These are phyloP conservation scores for Trichophyton simii DNA, from an alignment of 2,329 filamentous ascomycete genomes.

Conservation along the genomic window DNA sequence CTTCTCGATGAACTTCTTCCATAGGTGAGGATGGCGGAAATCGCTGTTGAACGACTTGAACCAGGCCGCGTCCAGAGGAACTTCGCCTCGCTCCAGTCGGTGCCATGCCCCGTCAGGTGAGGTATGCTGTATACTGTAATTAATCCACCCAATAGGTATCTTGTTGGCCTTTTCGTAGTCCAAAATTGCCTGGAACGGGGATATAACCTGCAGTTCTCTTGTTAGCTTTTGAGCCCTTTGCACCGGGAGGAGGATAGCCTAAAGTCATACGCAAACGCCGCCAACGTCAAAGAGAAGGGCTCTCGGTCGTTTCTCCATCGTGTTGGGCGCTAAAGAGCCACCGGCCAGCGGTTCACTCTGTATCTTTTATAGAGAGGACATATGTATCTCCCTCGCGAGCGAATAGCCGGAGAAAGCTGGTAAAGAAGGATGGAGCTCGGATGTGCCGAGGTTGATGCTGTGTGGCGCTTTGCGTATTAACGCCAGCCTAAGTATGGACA, in stretches of 20 bases:
- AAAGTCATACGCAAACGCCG: conserved; percentile 74
- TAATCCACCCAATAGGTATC: conserved; percentile 82
- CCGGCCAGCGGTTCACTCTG: background rate
- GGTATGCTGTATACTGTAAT: conserved; percentile 71
- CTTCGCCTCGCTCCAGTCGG: conserved; percentile 69
- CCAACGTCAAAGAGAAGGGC: conserved; percentile 90
- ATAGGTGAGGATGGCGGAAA: conserved; percentile 52
- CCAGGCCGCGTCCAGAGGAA: conserved; percentile 61
- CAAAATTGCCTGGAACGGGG: conserved; percentile 83
- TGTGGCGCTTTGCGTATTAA: too few relatives aligned
- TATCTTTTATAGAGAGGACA: background rate
- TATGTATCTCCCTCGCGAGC: background rate
- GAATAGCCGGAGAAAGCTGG: background rate
- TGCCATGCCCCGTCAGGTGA: conserved; percentile 79
- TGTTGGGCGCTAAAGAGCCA: background rate
- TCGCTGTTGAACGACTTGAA: conserved; percentile 66
- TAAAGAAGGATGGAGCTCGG: background rate
- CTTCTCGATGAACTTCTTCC: conserved; percentile 48
- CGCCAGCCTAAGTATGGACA: too few relatives aligned
- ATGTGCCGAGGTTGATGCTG: background rate
- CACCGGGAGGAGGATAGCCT: background rate
- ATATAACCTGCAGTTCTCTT: conserved; percentile 53
- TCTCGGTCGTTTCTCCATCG: conserved; percentile 39
- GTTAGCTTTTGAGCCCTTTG: background rate
- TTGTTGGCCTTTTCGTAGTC: conserved; percentile 68